These are phyloP conservation scores for Acanthochlamys bracteata DNA, from an alignment of 106 monocot genomes.

Conservation along the genomic window DNA sequence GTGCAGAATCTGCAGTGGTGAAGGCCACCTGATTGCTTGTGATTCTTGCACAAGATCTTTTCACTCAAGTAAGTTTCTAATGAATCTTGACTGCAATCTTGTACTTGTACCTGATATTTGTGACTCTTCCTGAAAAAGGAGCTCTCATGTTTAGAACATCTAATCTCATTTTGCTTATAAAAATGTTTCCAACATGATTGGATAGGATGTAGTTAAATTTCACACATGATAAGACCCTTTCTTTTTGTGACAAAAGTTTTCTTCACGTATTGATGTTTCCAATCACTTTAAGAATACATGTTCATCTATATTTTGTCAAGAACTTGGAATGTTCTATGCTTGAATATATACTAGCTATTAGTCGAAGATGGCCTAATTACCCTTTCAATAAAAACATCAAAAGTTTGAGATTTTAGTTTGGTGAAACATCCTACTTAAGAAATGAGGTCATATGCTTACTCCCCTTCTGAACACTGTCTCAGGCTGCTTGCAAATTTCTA, in stretches of 20 bases:
- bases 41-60: conserved; percentile 27
- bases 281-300: too few species aligned
- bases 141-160: background rate
- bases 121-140: background rate
- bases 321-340: too few species aligned
- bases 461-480: background rate
- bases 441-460: background rate
- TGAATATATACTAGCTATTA: too few species aligned
- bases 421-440: background rate
- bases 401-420: background rate
- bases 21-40: conserved; percentile 30
- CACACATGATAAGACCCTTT: background rate
- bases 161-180: background rate
- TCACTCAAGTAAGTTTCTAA: conserved; percentile 34
- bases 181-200: background rate
- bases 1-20: conserved; percentile 35
- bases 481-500: conserved; percentile 18
- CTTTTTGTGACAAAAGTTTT: background rate
- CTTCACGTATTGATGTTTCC: too few species aligned
- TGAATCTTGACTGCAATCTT: background rate
- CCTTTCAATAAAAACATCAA: background rate
- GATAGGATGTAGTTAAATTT: background rate
- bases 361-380: too few species aligned
- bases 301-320: background rate
- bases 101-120: background rate